These are phyloP conservation scores for Mariannaea elegans DNA, from an alignment of 2,329 filamentous ascomycete genomes.

Conservation along the genomic window DNA sequence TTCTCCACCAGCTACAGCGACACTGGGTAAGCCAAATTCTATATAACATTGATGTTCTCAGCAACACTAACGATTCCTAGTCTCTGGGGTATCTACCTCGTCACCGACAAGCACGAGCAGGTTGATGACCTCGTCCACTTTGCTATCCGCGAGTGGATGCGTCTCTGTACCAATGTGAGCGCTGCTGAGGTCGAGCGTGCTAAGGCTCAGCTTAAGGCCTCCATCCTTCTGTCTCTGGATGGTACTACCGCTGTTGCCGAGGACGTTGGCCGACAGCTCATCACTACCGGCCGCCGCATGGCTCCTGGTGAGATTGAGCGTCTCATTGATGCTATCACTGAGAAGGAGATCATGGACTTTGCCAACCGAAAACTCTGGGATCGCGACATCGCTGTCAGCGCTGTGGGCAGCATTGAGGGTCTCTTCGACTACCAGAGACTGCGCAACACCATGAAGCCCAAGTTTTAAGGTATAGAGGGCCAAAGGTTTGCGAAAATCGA, in stretches of 20 bases:
- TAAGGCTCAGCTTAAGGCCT: conserved; percentile 99
- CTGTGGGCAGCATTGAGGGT: conserved; percentile 92
- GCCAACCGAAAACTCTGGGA: conserved; percentile 97
- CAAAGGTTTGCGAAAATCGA: conserved; percentile 47
- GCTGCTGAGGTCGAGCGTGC: conserved; percentile 95
- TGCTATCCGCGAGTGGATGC: conserved; percentile 97
- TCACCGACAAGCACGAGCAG: conserved; percentile 85
- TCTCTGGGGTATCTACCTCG: conserved; percentile 99
- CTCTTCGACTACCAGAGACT: conserved; percentile 80
- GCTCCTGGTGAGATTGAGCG: conserved; percentile 94
- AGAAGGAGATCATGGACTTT: conserved; percentile 97
- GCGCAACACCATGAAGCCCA: conserved; percentile 88
- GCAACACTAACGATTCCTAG: conserved; percentile 57
- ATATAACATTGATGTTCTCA: not conserved
- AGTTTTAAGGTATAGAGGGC: conserved; percentile 59
- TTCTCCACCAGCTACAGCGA: conserved; percentile 99
- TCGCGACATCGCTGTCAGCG: conserved; percentile 92
- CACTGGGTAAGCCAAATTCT: conserved; percentile 77
- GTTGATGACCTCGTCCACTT: conserved; percentile 98
- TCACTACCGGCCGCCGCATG: conserved; percentile 95
- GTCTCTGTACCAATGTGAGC: conserved; percentile 87
- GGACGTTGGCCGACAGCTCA: conserved; percentile 97
- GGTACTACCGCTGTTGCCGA: conserved; percentile 97
- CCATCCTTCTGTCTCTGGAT: conserved; percentile 94
- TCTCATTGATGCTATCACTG: conserved; percentile 85